phyloP scores from a whole-genome alignment of 148 eudicot species.

The Nyssa sinensis region DNA sequence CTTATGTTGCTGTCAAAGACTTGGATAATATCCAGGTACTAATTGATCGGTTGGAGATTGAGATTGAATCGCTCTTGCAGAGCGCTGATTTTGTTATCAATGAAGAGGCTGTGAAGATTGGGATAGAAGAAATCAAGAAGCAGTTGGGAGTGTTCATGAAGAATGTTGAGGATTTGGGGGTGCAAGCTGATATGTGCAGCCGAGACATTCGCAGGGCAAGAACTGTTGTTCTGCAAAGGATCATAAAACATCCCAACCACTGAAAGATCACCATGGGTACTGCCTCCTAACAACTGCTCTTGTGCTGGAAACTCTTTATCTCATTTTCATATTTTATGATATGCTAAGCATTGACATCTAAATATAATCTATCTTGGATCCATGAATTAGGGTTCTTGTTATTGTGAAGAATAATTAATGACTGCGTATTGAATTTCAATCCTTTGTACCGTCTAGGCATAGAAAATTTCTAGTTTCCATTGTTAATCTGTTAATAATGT shows the following conservation, averaged over 20 bases:
- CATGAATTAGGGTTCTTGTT: not conserved
- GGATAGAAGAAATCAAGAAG: conserved; percentile 60
- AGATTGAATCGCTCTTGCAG: conserved; percentile 49
- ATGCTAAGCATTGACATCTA: not conserved
- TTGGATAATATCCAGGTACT: conserved; percentile 66
- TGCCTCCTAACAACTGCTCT: not conserved
- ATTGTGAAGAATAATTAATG: not conserved
- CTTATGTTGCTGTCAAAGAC: conserved; percentile 66
- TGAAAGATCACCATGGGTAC: conserved; percentile 14
- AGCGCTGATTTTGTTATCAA: conserved; percentile 49
- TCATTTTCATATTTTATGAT: not conserved
- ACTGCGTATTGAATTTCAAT: too few species aligned
- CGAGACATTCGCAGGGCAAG: conserved; percentile 72
- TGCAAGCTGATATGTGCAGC: conserved; percentile 70
- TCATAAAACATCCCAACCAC: conserved; percentile 65
- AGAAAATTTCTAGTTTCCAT: not conserved
- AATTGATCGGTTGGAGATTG: conserved; percentile 59
- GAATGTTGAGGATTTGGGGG: conserved; percentile 66
- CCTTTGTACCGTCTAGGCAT: not conserved
- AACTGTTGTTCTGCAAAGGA: conserved; percentile 74
- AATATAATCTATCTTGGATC: not conserved
- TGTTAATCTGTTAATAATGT: not conserved
- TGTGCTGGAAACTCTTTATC: not conserved
- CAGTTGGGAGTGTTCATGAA: conserved; percentile 58
- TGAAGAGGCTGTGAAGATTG: conserved; percentile 56